Evolutionary conservation across 345 rosid genomes (phyloP).

Genomic region (Diplotaxis tenuifolia): DNA sequence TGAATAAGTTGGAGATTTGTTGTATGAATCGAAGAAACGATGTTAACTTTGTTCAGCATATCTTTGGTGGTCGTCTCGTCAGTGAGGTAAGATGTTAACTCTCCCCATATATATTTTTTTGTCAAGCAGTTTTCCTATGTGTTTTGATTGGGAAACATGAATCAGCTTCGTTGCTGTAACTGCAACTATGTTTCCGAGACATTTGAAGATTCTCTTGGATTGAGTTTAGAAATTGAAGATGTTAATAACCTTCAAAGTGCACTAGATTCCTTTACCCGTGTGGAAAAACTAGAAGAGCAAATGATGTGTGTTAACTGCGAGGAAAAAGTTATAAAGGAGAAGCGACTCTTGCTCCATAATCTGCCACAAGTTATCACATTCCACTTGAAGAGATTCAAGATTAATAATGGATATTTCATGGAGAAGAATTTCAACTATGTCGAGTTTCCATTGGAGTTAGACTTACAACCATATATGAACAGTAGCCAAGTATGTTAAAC

Average conservation of each 20-base stretch:
- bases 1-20: slow-evolving; percentile 67
- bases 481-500: slow-evolving; percentile 44
- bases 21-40: slow-evolving; percentile 43
- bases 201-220: slow-evolving; percentile 56
- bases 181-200: slow-evolving; percentile 61
- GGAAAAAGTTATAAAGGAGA: slow-evolving; percentile 61
- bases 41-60: slow-evolving; percentile 49
- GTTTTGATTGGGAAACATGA: neutral
- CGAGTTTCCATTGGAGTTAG: slow-evolving; percentile 72
- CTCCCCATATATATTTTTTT: neutral
- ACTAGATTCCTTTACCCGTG: slow-evolving; percentile 69
- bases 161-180: slow-evolving; percentile 69
- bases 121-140: neutral
- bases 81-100: slow-evolving; percentile 52
- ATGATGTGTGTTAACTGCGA: slow-evolving; percentile 69
- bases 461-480: slow-evolving; percentile 63
- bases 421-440: slow-evolving; percentile 75
- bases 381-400: slow-evolving; percentile 89
- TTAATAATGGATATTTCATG: slow-evolving; percentile 51
- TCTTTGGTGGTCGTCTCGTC: slow-evolving; percentile 72
- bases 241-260: slow-evolving; percentile 54
- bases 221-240: slow-evolving; percentile 80
- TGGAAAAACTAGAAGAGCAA: slow-evolving; percentile 71
- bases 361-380: slow-evolving; percentile 68
- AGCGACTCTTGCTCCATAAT: slow-evolving; percentile 70